These are phyloP conservation scores for Auricularia heimuer DNA, from an alignment of 768 basidiomycete species.

Conservation along the genomic window DNA sequence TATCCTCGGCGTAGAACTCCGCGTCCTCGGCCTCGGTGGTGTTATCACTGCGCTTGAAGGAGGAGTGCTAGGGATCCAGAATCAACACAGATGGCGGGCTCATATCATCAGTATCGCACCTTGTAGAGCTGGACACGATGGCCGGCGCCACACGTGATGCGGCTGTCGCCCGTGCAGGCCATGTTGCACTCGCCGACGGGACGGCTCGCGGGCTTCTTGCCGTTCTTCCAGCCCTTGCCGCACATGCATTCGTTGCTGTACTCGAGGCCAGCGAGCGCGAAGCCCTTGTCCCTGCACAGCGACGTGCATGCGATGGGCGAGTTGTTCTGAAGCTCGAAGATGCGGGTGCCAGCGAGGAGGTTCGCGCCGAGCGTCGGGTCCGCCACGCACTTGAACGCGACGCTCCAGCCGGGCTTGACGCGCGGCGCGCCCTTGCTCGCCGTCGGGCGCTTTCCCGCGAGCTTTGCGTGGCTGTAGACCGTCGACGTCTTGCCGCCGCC, in stretches of 20 bases:
- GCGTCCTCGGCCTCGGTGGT: no score
- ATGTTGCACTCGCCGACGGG: neutral
- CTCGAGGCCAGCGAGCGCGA: neutral
- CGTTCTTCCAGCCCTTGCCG: neutral
- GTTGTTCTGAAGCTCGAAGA: neutral
- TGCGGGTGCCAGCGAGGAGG: neutral
- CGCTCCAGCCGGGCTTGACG: neutral
- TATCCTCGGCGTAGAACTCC: no score
- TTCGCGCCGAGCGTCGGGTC: neutral
- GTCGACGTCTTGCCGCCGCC: neutral
- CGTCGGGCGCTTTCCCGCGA: neutral
- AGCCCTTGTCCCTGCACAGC: neutral
- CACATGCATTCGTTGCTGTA: slow-evolving; percentile 1
- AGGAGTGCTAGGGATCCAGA: neutral
- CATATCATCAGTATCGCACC: neutral
- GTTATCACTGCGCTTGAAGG: no score
- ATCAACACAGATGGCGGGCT: no score
- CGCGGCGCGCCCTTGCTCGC: neutral
- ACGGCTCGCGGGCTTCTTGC: neutral
- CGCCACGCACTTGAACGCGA: neutral
- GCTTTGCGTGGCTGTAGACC: neutral
- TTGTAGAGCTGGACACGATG: neutral
- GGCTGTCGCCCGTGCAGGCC: neutral
- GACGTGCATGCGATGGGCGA: neutral
- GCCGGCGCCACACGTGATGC: neutral